phyloP scores from a whole-genome alignment of 805 yeast species.

The Ogataea angusta region DNA sequence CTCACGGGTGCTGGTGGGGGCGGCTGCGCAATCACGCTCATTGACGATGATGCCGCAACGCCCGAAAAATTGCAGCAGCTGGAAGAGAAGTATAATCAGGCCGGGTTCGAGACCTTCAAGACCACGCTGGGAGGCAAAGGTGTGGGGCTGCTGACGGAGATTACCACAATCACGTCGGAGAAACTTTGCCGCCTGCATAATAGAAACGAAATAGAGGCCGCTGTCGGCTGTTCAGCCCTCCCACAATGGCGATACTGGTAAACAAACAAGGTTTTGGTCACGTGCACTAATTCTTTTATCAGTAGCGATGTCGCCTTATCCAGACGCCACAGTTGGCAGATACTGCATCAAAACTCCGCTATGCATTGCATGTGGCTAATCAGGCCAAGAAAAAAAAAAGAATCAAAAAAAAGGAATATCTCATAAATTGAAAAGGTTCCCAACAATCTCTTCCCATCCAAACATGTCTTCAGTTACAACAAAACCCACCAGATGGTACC shows the following conservation, averaged over 20 bases:
- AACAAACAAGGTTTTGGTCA: constrained; percentile 4
- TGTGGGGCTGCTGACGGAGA: constrained; percentile 50
- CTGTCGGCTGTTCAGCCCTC: constrained; percentile 41
- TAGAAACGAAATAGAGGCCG: constrained; percentile 46
- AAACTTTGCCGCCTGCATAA: constrained; percentile 37
- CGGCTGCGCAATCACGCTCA: constrained; percentile 91
- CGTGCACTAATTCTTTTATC: neutral
- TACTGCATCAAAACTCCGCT: constrained; percentile 7
- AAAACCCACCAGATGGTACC: constrained; percentile 12
- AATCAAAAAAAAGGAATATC: neutral
- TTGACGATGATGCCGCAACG: constrained; percentile 45
- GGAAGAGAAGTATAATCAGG: constrained; percentile 33
- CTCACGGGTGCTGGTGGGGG: constrained; percentile 99
- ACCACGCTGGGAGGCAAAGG: constrained; percentile 90
- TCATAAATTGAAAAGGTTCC: no score
- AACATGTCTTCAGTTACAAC: constrained; percentile 3
- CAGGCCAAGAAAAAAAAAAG: constrained; percentile 4
- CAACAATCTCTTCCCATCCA: neutral
- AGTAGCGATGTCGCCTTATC: neutral
- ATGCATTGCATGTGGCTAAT: neutral
- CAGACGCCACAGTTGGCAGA: constrained; percentile 6
- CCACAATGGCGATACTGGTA: constrained; percentile 64
- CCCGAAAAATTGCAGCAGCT: constrained; percentile 34
- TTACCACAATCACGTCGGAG: constrained; percentile 28
- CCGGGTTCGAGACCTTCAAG: constrained; percentile 71